phyloP scores from a whole-genome alignment of 169 alveolate species.

The Babesia caballi region DNA sequence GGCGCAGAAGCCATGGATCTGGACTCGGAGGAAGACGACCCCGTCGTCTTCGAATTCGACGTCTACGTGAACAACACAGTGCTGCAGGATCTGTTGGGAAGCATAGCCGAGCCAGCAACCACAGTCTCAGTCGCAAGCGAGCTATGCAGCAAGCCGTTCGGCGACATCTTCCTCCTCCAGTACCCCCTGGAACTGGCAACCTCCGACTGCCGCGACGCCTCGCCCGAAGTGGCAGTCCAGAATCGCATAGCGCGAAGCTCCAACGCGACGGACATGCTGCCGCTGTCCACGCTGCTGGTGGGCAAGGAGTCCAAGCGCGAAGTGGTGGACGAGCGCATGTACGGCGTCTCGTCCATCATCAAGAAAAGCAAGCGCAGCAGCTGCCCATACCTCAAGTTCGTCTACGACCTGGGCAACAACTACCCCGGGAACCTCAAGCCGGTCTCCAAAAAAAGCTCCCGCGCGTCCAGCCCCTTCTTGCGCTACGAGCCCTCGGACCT shows the following conservation, averaged over 20 bases:
- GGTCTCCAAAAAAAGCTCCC: constrained; percentile 24
- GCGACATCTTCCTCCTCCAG: constrained; percentile 40
- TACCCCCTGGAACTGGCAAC: constrained; percentile 51
- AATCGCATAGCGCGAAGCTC: constrained; percentile 18
- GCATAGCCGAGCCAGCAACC: constrained; percentile 35
- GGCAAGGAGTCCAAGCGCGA: constrained; percentile 36
- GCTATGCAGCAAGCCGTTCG: constrained; percentile 48
- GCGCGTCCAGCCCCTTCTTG: constrained; percentile 9
- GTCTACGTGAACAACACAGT: constrained; percentile 45
- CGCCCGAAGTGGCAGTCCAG: constrained; percentile 4
- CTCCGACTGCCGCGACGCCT: neutral
- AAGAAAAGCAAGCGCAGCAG: constrained; percentile 29
- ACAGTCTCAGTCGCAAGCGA: constrained; percentile 34
- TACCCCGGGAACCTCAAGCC: constrained; percentile 7
- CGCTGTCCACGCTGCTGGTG: constrained; percentile 9
- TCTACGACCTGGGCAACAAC: constrained; percentile 50
- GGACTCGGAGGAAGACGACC: constrained; percentile 34
- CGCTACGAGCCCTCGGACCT: constrained; percentile 30
- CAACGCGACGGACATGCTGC: constrained; percentile 51
- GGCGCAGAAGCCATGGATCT: constrained; percentile 19
- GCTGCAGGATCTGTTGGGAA: constrained; percentile 24
- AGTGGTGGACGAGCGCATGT: constrained; percentile 18
- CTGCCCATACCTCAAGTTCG: constrained; percentile 42
- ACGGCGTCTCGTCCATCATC: constrained; percentile 24
- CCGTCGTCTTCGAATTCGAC: constrained; percentile 49